Evolutionary conservation across 1,139 yeast species (phyloP), one percentile per base, ranked within the genome.

Genomic region (Zygotorulaspora mrakii): DNA sequence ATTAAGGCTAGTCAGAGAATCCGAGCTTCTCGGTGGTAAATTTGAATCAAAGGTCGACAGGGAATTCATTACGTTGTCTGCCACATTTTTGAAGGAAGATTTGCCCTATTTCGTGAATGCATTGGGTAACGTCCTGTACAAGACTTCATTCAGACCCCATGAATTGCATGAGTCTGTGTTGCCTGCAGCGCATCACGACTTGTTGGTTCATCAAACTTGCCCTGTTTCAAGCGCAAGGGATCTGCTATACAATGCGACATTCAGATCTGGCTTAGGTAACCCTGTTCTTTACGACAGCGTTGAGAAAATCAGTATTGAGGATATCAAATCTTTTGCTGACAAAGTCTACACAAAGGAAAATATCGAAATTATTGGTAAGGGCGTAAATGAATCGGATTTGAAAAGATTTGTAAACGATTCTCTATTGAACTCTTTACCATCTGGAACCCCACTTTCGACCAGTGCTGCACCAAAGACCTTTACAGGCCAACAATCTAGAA

Each of bases 31-130:
- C 56, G 98, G 98, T 52, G 97, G 96, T 61, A 69, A 68, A 49
- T 77, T 87, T 65, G 64, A 76, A 37, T 72, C 94, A 35, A 59
- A 66, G 43, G 82, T 87, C 54, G 79, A 87, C 63, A 83, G 96
- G 72, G 97, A 91, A 65, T 73, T 82, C 58, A 76, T 94, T 52
- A 76, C 84, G 49, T 76, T 91, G 62, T 74, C 78, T 54, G 81
- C 97, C 43, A 74, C 77, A 55, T 91, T 91, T 72, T 76, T 91
- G 67, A 81, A 82, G 65, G 85, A 84, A 67, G 86, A 83, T 55
- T 77, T 94, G 61, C 97, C 97, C 50, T 91, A 79, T 75, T 91
- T 79, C 65, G 95, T 89, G 48, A 86, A 84, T 60, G 85, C 88
- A 33, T 71, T 94, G 46, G 91, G 86, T 56, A 83, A 82, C 59